These are phyloP conservation scores for Pleurotus pulmonarius DNA, from an alignment of 768 basidiomycete species.

Conservation along the genomic window DNA sequence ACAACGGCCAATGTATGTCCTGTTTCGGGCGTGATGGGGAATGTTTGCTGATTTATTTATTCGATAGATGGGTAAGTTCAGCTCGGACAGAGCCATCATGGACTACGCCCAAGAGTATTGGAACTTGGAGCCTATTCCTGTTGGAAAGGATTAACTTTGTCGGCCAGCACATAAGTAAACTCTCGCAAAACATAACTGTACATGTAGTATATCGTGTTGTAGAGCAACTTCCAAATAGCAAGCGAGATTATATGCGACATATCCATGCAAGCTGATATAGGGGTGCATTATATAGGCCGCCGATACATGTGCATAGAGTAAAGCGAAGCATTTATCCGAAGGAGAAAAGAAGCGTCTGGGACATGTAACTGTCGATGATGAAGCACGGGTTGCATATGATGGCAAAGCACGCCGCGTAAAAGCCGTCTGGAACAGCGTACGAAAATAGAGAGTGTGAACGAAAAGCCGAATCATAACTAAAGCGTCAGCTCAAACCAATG, in stretches of 20 bases:
- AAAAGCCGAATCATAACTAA: background rate
- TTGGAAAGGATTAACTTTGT: background rate
- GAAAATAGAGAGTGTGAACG: background rate
- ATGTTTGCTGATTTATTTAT: too few species aligned
- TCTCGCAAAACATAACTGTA: background rate
- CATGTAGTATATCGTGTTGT: background rate
- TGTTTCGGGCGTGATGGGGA: too few species aligned
- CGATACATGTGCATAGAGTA: constrained; percentile 6
- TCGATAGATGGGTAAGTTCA: constrained; percentile 90
- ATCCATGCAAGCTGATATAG: background rate
- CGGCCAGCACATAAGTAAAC: too few species aligned
- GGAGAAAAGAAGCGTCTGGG: too few species aligned
- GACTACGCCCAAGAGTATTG: constrained; percentile 90
- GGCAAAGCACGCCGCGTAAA: background rate
- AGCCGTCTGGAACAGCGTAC: background rate
- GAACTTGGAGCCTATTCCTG: constrained; percentile 53
- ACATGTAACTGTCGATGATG: too few species aligned
- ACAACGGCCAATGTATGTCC: constrained; percentile 54
- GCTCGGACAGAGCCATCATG: constrained; percentile 88
- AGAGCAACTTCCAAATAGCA: background rate
- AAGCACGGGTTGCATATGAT: background rate
- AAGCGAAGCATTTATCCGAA: too few species aligned
- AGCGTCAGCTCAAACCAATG: background rate
- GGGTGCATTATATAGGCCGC: constrained; percentile 1
- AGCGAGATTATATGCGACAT: background rate